Evolutionary conservation across 805 yeast species (phyloP).

Genomic region (Debaryomyces tyrocola): DNA sequence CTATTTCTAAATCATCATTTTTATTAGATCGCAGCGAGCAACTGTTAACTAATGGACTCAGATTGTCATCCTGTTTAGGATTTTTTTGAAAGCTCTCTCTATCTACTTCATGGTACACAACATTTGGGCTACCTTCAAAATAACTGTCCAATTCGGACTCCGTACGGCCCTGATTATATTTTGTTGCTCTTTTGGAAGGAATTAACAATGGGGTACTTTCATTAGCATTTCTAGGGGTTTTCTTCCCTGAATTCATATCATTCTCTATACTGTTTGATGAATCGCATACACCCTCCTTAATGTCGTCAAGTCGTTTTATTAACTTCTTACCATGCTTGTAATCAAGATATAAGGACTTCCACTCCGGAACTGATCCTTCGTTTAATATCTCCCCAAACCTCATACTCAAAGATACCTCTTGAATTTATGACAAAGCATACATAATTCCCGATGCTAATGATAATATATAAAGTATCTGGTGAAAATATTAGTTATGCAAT

Average conservation of each 20-base stretch:
- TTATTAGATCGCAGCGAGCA: constrained; percentile 19
- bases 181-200: neutral
- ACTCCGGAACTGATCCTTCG: too few relatives aligned
- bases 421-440: too few relatives aligned
- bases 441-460: too few relatives aligned
- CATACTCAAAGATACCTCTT: too few relatives aligned
- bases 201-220: constrained; percentile 29
- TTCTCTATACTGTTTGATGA: constrained; percentile 4
- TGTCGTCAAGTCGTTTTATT: constrained; percentile 27
- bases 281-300: constrained; percentile 15
- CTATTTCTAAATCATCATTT: constrained; percentile 27
- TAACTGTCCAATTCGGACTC: neutral
- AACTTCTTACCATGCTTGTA: neutral
- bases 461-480: too few relatives aligned
- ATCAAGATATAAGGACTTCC: constrained; percentile 33
- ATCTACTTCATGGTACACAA: neutral
- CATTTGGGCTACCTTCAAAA: neutral
- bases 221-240: constrained; percentile 6
- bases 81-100: neutral
- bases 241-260: neutral
- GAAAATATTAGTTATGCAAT: too few relatives aligned
- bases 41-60: constrained; percentile 21
- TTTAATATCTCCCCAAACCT: constrained; percentile 22
- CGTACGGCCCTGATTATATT: neutral
- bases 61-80: neutral